phyloP scores from a whole-genome alignment of 495 filamentous ascomycete species.

The Collariella sp. region DNA sequence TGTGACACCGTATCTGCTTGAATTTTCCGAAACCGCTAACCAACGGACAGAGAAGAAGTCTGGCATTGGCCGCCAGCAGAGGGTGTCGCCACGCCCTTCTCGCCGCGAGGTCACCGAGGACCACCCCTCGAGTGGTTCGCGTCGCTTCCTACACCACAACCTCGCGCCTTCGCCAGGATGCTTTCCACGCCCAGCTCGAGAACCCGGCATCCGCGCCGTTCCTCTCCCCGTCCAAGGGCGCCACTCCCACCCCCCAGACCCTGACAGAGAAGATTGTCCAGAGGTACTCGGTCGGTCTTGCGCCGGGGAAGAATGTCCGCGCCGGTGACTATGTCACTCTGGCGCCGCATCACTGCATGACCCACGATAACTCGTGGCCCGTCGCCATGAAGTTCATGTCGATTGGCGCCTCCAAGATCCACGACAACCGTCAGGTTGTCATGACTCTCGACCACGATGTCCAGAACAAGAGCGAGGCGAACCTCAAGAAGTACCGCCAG shows the following conservation, averaged over 20 bases:
- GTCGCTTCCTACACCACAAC: conserved; percentile 21
- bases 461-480: conserved; percentile 74
- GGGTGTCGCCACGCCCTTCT: conserved; percentile 14
- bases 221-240: conserved; percentile 2
- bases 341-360: conserved; percentile 68
- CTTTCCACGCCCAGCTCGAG: conserved; percentile 25
- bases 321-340: conserved; percentile 80
- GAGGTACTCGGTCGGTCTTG: conserved; percentile 60
- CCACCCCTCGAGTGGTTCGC: conserved; percentile 5
- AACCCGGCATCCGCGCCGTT: conserved; percentile 4
- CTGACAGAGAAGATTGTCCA: conserved; percentile 92
- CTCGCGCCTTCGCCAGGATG: conserved; percentile 16
- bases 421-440: conserved; percentile 67
- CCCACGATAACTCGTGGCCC: conserved; percentile 90
- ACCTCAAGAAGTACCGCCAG: conserved; percentile 73
- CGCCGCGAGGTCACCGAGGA: conserved; percentile 6
- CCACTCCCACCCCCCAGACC: conserved; percentile 51
- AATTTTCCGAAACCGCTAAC: not conserved
- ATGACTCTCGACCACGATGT: conserved; percentile 94
- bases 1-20: not conserved
- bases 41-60: conserved; percentile 22
- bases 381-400: conserved; percentile 79
- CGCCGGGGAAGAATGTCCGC: conserved; percentile 60
- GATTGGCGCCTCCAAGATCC: conserved; percentile 71
- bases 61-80: conserved; percentile 23